Evolutionary conservation across 208 protist genomes (phyloP).

Genomic region (Leishmania tarentolae): DNA sequence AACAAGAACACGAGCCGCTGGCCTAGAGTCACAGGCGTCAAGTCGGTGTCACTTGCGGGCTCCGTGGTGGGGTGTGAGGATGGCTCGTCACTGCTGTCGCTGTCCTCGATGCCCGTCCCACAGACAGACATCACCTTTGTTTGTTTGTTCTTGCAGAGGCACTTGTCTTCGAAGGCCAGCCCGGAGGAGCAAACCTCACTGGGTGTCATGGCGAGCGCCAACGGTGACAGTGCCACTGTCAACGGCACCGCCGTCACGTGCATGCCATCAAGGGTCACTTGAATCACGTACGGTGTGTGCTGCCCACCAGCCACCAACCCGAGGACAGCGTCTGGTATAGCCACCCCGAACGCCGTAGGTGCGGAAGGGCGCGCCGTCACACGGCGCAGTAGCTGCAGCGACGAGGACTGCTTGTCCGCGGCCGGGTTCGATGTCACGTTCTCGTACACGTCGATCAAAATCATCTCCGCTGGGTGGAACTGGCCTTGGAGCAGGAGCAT

Average conservation of each 20-base stretch:
- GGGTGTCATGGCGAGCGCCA: constrained; percentile 50
- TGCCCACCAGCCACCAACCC: constrained; percentile 5
- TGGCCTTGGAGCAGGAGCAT: constrained; percentile 27
- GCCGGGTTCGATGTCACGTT: neutral
- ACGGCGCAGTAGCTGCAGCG: constrained; percentile 18
- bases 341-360: constrained; percentile 14
- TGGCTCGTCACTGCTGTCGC: constrained; percentile 4
- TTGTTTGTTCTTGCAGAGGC: constrained; percentile 37
- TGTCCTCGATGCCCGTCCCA: constrained; percentile 13
- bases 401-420: neutral
- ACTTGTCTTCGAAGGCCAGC: constrained; percentile 35
- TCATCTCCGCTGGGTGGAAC: constrained; percentile 31
- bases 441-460: constrained; percentile 32
- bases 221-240: constrained; percentile 55
- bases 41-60: neutral
- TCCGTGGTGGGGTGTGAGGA: neutral
- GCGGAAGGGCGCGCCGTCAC: constrained; percentile 21
- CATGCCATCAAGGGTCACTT: constrained; percentile 44
- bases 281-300: constrained; percentile 21
- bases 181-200: constrained; percentile 51
- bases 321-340: constrained; percentile 29
- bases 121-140: constrained; percentile 28
- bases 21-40: constrained; percentile 13
- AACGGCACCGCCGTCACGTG: constrained; percentile 32
- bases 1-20: constrained; percentile 35